A percentile compares a stretch with the other conserved stretches of the same genome.
phyloP scores from a whole-genome alignment of 1,139 yeast species.

The Magnusiomyces suaveolens region DNA sequence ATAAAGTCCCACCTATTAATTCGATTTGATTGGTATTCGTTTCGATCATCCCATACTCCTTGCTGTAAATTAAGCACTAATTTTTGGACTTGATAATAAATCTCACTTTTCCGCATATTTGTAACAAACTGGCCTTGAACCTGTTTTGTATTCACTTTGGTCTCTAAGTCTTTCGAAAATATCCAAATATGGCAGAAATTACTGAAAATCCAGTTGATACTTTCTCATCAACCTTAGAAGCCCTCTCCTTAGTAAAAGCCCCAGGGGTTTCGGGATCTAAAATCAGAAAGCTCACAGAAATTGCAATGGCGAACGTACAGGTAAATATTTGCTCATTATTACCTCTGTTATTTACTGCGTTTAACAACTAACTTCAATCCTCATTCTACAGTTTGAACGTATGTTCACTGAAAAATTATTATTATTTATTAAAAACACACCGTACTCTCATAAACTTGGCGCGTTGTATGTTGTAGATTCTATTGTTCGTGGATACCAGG shows the following conservation, averaged over 20 bases:
- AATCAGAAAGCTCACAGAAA: constrained; percentile 71
- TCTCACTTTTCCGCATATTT: no score
- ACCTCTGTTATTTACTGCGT: constrained; percentile 4
- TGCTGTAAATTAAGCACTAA: no score
- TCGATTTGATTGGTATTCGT: no score
- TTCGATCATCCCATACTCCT: no score
- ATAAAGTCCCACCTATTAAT: no score
- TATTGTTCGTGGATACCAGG: constrained; percentile 75
- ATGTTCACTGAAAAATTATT: constrained; percentile 50
- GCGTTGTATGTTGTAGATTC: constrained; percentile 87
- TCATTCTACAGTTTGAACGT: constrained; percentile 39
- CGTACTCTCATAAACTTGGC: constrained; percentile 79
- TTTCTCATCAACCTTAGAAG: constrained; percentile 62
- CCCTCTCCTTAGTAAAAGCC: constrained; percentile 66
- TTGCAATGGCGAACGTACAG: constrained; percentile 62
- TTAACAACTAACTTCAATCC: constrained; percentile 3
- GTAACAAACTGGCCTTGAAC: no score
- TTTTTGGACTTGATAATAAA: no score
- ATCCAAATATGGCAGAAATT: background rate
- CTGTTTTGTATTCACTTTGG: no score
- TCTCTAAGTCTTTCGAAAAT: no score
- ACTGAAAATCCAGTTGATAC: constrained; percentile 27
- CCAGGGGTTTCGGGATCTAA: constrained; percentile 96
- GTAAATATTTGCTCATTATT: constrained; percentile 21
- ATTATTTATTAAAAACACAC: constrained; percentile 63